Base-by-base conservation (phyloP, 768 basidiomycete species). In the Boletus rex-veris region DNA sequence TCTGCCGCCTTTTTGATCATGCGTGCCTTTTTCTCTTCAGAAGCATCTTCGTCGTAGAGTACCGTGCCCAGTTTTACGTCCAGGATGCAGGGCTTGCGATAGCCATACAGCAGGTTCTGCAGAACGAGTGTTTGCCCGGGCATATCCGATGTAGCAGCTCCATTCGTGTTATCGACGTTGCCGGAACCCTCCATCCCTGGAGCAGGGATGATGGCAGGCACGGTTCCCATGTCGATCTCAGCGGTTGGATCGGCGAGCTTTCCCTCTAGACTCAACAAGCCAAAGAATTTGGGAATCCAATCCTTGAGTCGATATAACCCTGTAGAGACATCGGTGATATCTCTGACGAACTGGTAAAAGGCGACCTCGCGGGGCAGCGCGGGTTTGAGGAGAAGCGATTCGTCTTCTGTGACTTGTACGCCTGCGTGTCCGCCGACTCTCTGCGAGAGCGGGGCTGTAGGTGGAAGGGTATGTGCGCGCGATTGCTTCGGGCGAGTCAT, bases 41-140 rank as follows among this genome's bases (percentile, higher is more conserved):
- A 68, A 5, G 88, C 79, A 11, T 67, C 64, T 19, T 85, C 80
- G 47, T 90, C 92, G 58, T 90, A 90, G n/a, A 98, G 78, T 1
- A 88, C 76, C 0, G 88, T 95, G 1, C 97, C 97, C 15, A 98
- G 86, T 70, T 98, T 99, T 66, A 93, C 78, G 67, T 99, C 96
- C 28, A 98, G 75, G 53, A 97, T 80, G 60, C 90, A 92, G 7
- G 95, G 95, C 66, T 84, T 87, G 35, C 71, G 61, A 74, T 94
- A 98, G 1, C 77, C 65, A 59, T 86, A 71, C 3, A 88, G 72
- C 12, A 94, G 73, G 68, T 99, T 98, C 73, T 95, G 87, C 4
- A 99, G 72, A 30, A 96, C 91, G 49, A 96, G 74, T 54, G 82
- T 85, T 76, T 94, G 84, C 76, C 59, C 59, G 1, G 53, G 24